phyloP scores from a whole-genome alignment of 495 filamentous ascomycete species.

The Talaromyces nanjingensis region DNA sequence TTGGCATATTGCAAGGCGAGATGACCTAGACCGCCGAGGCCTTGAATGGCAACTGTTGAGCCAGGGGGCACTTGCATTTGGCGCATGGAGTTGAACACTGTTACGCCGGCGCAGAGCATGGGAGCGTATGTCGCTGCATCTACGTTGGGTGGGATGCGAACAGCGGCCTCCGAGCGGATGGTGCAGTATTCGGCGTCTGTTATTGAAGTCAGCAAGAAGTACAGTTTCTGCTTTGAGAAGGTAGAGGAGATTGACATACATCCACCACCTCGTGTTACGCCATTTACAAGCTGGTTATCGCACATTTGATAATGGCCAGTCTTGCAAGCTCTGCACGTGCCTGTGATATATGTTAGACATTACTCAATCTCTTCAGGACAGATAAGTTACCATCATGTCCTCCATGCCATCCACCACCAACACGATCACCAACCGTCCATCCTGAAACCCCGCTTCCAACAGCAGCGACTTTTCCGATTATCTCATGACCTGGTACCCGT shows the following conservation, averaged over 20 bases:
- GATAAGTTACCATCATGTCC: constrained; percentile 31
- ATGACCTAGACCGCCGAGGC: constrained; percentile 61
- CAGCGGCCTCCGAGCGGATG: constrained; percentile 55
- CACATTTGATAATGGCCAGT: constrained; percentile 51
- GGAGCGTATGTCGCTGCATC: constrained; percentile 57
- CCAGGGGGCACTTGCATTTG: constrained; percentile 51
- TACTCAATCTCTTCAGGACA: background rate
- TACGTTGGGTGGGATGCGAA: constrained; percentile 50
- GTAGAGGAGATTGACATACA: constrained; percentile 20
- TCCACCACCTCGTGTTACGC: constrained; percentile 44
- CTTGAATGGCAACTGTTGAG: constrained; percentile 55
- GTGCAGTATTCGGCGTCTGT: constrained; percentile 55
- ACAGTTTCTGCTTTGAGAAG: background rate
- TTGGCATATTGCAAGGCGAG: constrained; percentile 60
- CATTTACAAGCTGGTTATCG: constrained; percentile 42
- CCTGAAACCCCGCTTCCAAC: constrained; percentile 33
- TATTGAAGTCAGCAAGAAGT: background rate
- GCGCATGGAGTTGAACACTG: constrained; percentile 65
- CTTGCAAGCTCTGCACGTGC: constrained; percentile 38
- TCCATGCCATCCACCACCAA: constrained; percentile 52
- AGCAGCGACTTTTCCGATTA: constrained; percentile 46
- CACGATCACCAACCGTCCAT: constrained; percentile 41
- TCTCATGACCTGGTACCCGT: constrained; percentile 48
- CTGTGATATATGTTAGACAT: constrained; percentile 8
- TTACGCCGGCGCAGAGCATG: constrained; percentile 65